Evolutionary conservation across 106 monocot genomes (phyloP), one percentile per base, ranked within the genome.

Genomic region (Platanthera guangdongensis): DNA sequence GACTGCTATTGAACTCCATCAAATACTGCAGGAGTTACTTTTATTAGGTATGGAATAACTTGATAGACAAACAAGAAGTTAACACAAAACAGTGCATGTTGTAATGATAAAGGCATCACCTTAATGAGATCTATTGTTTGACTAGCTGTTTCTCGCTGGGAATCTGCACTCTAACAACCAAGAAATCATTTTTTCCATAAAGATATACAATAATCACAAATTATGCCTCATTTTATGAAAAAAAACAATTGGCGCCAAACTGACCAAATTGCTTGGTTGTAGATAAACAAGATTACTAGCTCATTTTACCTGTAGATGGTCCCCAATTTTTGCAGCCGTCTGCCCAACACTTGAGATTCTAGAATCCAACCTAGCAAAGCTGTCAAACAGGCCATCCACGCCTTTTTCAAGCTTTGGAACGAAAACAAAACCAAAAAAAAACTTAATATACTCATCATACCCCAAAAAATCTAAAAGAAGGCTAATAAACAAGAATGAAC

Each of bases 1-100:
- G 94, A 52, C 89, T 99, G 82, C 99, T 99, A 84, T 99, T 99
- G 82, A 99, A 99, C 88, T 99, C 99, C 99, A 99, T 99, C 81
- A 99, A 84, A 79, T 99, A 99, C 99, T 99, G 79, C 48, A 87
- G 22, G 6, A 8, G 39, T 63, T 51, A 25, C n/a, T 52, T 14
- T 51, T 74, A 53, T 52, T 63, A 52, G 52, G 21, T 67, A 84
- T 63, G 18, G 16, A 28, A 16, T 73, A 16, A 49, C 21, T 79
- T 39, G 7, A 25, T 72, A 67, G 8, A 74, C 52, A 21, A 48
- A 59, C 45, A 73, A 28, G 49, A 8, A 21, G 11, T 14, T 78
- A 67, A 67, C n/a, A 48, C 39, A 82, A 11, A 79, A 21, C n/a
- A 59, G 21, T 4, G 65, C 32, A 49, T 18, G 45, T 12, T 50